These are phyloP conservation scores for Fagus crenata DNA, from an alignment of 306 rosid genomes.

Conservation along the genomic window DNA sequence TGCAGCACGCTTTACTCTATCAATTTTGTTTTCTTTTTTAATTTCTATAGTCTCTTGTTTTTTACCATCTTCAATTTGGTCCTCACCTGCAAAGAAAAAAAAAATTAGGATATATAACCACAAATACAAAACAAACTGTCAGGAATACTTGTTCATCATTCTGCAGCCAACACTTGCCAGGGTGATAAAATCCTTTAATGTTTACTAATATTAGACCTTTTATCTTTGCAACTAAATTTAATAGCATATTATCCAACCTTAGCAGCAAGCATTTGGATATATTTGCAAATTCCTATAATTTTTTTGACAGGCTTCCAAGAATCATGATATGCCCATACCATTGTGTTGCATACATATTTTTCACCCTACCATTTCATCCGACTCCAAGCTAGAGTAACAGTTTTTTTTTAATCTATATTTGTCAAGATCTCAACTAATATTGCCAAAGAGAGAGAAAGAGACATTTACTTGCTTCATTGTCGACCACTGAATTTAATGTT, in stretches of 20 bases:
- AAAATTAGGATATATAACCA: neutral
- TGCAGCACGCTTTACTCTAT: constrained; percentile 72
- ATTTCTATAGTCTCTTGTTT: constrained; percentile 31
- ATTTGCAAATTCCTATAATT: neutral
- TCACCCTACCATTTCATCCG: neutral
- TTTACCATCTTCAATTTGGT: constrained; percentile 42
- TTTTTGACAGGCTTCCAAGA: neutral
- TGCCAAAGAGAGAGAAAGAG: constrained; percentile 15
- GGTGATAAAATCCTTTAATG: neutral
- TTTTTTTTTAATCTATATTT: neutral
- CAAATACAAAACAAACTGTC: neutral
- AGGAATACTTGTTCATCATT: constrained; percentile 1
- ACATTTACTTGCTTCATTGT: constrained; percentile 47
- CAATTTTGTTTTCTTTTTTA: constrained; percentile 48
- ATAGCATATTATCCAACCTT: neutral
- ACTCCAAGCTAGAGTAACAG: neutral
- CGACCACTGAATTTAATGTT: constrained; percentile 38
- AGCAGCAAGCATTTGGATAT: neutral
- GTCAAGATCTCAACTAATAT: neutral
- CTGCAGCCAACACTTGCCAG: constrained; percentile 1
- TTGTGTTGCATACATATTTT: neutral
- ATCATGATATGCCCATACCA: neutral
- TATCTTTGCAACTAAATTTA: neutral
- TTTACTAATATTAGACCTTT: constrained; percentile 16
- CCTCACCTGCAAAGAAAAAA: constrained; percentile 49